These are phyloP conservation scores for Trichoderma breve DNA, from an alignment of 2,329 filamentous ascomycete genomes.

Conservation along the genomic window DNA sequence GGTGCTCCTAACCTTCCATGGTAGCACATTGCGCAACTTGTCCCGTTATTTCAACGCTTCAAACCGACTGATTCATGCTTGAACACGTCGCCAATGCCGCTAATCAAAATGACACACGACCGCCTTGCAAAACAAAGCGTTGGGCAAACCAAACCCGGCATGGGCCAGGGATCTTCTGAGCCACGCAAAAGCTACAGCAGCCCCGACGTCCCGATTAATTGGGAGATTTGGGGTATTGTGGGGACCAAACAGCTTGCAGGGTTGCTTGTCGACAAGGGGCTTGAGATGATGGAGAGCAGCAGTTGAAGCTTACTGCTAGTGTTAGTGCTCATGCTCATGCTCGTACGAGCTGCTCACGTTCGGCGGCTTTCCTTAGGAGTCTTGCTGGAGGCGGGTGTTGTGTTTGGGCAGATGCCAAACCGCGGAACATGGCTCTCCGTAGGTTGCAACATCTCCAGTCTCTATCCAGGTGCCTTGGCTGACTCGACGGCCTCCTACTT, in stretches of 20 bases:
- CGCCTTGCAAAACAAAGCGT: conserved; percentile 3
- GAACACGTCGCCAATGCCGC: conserved; percentile 8
- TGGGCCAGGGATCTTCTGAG: neutral
- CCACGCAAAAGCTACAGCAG: neutral
- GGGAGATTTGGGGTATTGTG: conserved; percentile 18
- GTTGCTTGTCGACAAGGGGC: neutral
- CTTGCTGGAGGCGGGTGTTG: neutral
- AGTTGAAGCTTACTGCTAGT: conserved; percentile 4
- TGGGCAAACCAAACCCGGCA: conserved; percentile 5
- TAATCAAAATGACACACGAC: conserved; percentile 12
- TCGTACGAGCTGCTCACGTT: neutral
- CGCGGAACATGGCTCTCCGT: neutral
- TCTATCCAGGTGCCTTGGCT: neutral
- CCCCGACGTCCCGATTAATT: conserved; percentile 15
- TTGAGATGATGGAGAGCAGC: neutral
- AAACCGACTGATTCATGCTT: neutral
- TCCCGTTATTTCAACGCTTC: neutral
- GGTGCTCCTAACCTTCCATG: neutral
- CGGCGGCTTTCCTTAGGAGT: neutral
- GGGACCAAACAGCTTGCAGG: neutral
- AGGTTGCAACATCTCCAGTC: neutral
- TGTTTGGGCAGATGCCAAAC: neutral
- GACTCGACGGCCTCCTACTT: neutral
- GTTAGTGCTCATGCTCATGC: neutral
- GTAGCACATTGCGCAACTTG: neutral